Evolutionary conservation across 306 rosid species (phyloP), one percentile per base, ranked within the genome.

Genomic region (Adenanthera pavonina): DNA sequence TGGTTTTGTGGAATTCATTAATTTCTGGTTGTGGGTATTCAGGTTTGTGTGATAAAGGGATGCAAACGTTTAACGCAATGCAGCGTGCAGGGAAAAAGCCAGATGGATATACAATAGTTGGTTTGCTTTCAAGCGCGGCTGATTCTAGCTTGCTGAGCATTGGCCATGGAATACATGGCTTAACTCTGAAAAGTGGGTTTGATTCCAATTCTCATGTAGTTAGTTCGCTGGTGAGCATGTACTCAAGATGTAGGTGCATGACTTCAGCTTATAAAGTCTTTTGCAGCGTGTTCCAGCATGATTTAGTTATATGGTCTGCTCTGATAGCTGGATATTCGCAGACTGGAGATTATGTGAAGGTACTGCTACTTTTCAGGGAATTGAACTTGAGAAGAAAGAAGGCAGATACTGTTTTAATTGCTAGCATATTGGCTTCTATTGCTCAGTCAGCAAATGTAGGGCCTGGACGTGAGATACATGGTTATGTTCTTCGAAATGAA

Each of bases 301-400:
- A 93, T 90, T 90, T 93, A 81, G 91, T 95, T 48, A 90, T 92
- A 13, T 89, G 99, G 97, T 91, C 98, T 49, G 90, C 95, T 79
- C 90, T 95, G 67, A 89, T 95, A 72, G 75, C 89, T 61, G 99
- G 99, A 44, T 88, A 88, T 85, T 88, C 96, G 68, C 93, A 75
- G 59, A 79, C 89, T 48, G 93, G 97, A 70, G 91, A 93, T 49
- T 71, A 79, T 74, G 84, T 74, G 34, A 93, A 84, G 64, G 89
- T 90, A 4, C 46, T 93, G 60, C 38, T 73, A 41, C 83, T 85
- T 85, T 93, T 95, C 85, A 86, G 84, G 91, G 87, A 78, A 80
- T 78, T 93, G 75, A 91, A 68, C 80, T 51, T 81, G 90, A 81
- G 82, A 52, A 80, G 80, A 70, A 82, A 78, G 89, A 95, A 88